Conservation (phyloP, 2,329 filamentous ascomycete species). For the Hymenoscyphus linearis region DNA sequence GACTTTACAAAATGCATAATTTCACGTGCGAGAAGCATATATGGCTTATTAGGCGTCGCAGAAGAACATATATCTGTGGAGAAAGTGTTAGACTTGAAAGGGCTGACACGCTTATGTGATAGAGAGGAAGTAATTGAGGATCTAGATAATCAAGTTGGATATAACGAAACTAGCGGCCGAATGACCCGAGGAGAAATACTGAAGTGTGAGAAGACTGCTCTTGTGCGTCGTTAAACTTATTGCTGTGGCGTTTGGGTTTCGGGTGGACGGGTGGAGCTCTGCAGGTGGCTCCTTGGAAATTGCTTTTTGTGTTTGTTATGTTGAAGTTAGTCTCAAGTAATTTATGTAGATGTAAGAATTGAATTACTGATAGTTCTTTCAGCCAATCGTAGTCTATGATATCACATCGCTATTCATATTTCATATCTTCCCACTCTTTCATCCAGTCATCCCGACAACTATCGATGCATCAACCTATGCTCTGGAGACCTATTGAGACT, state of each 20-base stretch:
- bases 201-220: neutral
- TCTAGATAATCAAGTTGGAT: neutral
- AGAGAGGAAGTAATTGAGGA: neutral
- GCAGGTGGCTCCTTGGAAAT: neutral
- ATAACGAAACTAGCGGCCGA: neutral
- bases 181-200: neutral
- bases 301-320: neutral
- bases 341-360: neutral
- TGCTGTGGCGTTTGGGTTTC: neutral
- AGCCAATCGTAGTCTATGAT: neutral
- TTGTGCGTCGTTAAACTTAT: neutral
- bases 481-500: neutral
- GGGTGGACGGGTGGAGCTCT: neutral
- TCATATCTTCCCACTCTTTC: neutral
- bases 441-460: neutral
- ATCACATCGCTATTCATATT: neutral
- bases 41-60: neutral
- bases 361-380: neutral
- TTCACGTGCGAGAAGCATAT: neutral
- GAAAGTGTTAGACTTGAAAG: neutral
- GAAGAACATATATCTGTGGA: neutral
- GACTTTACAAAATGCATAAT: neutral
- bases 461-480: neutral
- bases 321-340: neutral
- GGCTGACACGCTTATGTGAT: neutral